These are phyloP conservation scores for Porpolomopsis calyptriformis DNA, from an alignment of 768 basidiomycete species.

Conservation along the genomic window DNA sequence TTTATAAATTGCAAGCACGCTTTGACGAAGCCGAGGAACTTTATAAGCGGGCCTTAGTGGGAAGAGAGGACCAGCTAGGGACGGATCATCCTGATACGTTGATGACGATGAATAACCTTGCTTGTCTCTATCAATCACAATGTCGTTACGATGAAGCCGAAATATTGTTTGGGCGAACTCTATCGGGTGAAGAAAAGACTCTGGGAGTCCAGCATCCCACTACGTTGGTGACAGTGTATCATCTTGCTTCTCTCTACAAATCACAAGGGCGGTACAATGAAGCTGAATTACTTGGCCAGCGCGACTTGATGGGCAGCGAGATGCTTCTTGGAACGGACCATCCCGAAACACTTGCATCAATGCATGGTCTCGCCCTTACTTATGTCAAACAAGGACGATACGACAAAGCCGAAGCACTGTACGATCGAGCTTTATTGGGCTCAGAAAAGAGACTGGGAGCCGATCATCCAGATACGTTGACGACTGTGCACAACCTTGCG, in stretches of 20 bases:
- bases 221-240: neutral
- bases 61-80: neutral
- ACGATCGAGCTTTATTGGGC: neutral
- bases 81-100: slow-evolving; percentile 2
- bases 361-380: neutral
- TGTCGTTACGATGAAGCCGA: neutral
- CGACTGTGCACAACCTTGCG: neutral
- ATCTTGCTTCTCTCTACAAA: neutral
- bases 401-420: neutral
- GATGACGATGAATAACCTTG: neutral
- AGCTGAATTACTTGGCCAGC: neutral
- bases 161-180: neutral
- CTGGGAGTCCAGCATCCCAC: neutral
- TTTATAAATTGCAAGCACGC: neutral
- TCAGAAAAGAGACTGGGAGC: neutral
- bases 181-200: neutral
- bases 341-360: neutral
- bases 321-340: neutral
- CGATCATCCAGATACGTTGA: neutral
- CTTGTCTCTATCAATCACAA: neutral
- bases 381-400: neutral
- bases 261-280: neutral
- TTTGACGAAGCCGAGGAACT: neutral
- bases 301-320: neutral
- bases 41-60: neutral